Conservation (phyloP, 2,329 filamentous ascomycete species). For the Hymenoscyphus salicellus region DNA sequence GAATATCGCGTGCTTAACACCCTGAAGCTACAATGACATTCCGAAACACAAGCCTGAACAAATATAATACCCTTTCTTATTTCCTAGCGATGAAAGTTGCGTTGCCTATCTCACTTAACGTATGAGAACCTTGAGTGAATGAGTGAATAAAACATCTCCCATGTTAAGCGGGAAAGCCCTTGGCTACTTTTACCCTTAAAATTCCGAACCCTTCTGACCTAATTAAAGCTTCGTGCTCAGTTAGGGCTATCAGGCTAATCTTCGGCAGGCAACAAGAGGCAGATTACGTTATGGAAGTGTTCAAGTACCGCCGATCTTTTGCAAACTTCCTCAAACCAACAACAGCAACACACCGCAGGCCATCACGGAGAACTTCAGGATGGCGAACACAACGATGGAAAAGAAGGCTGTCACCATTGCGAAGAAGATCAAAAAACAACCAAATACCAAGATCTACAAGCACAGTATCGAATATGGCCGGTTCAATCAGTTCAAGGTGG, state of each 20-base stretch:
- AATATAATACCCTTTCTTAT: no score
- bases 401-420: no score
- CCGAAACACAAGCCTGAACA: no score
- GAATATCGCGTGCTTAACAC: no score
- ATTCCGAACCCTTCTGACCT: background rate
- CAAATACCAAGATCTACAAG: background rate
- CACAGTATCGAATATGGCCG: background rate
- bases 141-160: background rate
- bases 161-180: background rate
- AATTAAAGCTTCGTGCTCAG: background rate
- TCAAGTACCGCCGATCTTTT: background rate
- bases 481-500: background rate
- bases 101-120: no score
- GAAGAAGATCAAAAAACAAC: background rate
- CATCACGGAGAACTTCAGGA: no score
- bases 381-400: no score
- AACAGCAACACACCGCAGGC: no score
- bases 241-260: background rate
- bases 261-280: background rate
- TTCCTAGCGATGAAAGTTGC: no score
- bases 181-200: background rate
- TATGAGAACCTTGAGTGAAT: no score
- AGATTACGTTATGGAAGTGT: background rate
- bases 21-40: no score
- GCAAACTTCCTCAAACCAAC: background rate